phyloP scores from a whole-genome alignment of 805 yeast species.

The Monosporozyma aerobia region DNA sequence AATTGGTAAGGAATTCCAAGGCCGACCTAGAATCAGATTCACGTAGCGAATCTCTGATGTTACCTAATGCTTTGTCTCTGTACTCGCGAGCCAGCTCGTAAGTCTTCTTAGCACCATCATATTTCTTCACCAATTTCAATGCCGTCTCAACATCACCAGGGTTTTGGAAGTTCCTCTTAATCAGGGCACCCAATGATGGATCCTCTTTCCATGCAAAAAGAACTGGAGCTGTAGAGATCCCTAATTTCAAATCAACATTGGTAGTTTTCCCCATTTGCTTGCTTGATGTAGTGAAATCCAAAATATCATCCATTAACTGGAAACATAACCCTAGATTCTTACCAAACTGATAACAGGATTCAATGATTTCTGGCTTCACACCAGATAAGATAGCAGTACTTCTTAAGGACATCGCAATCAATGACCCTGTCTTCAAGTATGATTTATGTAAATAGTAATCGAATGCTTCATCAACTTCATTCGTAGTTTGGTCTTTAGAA shows the following conservation, averaged over 20 bases:
- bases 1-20: slow-evolving; percentile 71
- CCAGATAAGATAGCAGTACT: slow-evolving; percentile 92
- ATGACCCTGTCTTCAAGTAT: slow-evolving; percentile 86
- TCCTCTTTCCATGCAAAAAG: slow-evolving; percentile 86
- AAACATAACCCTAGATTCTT: slow-evolving; percentile 89
- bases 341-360: slow-evolving; percentile 83
- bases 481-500: slow-evolving; percentile 34
- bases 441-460: slow-evolving; percentile 94
- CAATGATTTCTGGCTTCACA: slow-evolving; percentile 63
- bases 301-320: slow-evolving; percentile 92
- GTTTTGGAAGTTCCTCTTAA: slow-evolving; percentile 69
- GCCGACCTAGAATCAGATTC: slow-evolving; percentile 87
- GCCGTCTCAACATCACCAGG: slow-evolving; percentile 85
- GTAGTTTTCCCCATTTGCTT: slow-evolving; percentile 87
- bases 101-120: slow-evolving; percentile 71
- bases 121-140: slow-evolving; percentile 56
- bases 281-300: slow-evolving; percentile 87
- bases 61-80: slow-evolving; percentile 63
- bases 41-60: slow-evolving; percentile 61
- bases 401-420: slow-evolving; percentile 88
- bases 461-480: slow-evolving; percentile 78
- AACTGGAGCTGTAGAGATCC: slow-evolving; percentile 95
- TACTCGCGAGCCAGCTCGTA: slow-evolving; percentile 67
- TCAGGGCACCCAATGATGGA: slow-evolving; percentile 76
- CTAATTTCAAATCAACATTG: slow-evolving; percentile 88